A percentile compares a stretch with the other conserved stretches of the same genome.
Evolutionary conservation across 2,329 filamentous ascomycete species (phyloP).

Genomic region (Colletotrichum simmondsii): DNA sequence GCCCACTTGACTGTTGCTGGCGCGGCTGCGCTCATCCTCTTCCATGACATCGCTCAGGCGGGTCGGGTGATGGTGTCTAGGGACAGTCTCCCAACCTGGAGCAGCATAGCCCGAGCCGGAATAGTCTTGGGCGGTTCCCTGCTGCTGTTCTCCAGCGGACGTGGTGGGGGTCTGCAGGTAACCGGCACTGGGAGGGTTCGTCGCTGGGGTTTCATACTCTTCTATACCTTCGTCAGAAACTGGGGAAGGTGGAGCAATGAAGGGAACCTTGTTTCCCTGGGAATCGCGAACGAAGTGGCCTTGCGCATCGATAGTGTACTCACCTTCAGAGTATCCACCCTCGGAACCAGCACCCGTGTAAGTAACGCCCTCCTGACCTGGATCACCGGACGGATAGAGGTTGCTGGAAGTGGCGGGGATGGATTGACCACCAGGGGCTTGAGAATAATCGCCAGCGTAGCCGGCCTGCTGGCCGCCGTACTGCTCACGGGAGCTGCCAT

Average conservation of each 20-base stretch:
- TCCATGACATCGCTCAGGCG: constrained; percentile 88
- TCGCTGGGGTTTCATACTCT: constrained; percentile 67
- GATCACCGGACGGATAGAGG: constrained; percentile 36
- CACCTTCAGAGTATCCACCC: constrained; percentile 74
- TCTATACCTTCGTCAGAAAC: constrained; percentile 65
- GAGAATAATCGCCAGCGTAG: constrained; percentile 50
- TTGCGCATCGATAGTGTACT: constrained; percentile 73
- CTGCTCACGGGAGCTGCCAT: constrained; percentile 56
- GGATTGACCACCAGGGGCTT: constrained; percentile 55
- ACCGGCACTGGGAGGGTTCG: constrained; percentile 48
- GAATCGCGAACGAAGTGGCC: constrained; percentile 71
- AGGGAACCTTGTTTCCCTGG: constrained; percentile 68
- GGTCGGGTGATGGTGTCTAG: constrained; percentile 87
- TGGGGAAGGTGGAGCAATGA: constrained; percentile 57
- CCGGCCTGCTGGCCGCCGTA: constrained; percentile 41
- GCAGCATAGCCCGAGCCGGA: constrained; percentile 73
- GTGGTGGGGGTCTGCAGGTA: constrained; percentile 44
- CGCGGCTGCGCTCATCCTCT: constrained; percentile 83
- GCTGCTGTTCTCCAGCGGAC: constrained; percentile 45
- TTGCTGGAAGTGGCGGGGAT: constrained; percentile 42
- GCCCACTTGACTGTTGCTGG: constrained; percentile 69
- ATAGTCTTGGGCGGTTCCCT: constrained; percentile 64
- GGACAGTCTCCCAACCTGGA: constrained; percentile 80
- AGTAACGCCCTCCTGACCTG: constrained; percentile 24
- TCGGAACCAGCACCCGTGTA: constrained; percentile 58